These are phyloP conservation scores for Thinopyrum elongatum DNA, from an alignment of 176 grass and related monocot species.

Conservation along the genomic window DNA sequence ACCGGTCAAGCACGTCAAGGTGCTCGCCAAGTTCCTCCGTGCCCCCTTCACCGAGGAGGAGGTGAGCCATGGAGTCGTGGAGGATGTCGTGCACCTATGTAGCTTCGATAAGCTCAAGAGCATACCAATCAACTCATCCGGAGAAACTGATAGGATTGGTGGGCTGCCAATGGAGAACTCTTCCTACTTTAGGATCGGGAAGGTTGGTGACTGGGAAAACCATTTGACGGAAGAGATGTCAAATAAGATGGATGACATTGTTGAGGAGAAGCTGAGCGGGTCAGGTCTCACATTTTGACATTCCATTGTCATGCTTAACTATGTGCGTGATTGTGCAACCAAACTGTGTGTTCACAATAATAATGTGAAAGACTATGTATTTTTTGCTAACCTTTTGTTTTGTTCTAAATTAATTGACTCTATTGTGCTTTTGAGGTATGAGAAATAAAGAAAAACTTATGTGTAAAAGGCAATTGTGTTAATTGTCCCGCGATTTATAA, in stretches of 20 bases:
- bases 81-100: neutral
- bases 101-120: neutral
- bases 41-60: neutral
- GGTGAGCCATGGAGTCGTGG: neutral
- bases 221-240: neutral
- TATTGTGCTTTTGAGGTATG: too few relatives aligned
- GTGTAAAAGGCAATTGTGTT: too few relatives aligned
- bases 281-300: neutral
- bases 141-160: neutral
- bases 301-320: neutral
- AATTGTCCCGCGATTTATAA: too few relatives aligned
- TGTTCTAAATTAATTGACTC: too few relatives aligned
- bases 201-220: neutral
- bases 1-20: neutral
- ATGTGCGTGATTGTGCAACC: too few relatives aligned
- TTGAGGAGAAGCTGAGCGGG: neutral
- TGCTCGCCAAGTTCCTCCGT: neutral
- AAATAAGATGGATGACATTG: neutral
- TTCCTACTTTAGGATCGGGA: neutral
- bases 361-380: too few relatives aligned
- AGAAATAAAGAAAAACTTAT: too few relatives aligned
- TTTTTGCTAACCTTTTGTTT: too few relatives aligned
- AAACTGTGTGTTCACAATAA: too few relatives aligned
- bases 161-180: neutral
- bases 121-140: neutral